Evolutionary conservation across 306 rosid genomes (phyloP).

Genomic region (Lathyrus tuberosus): DNA sequence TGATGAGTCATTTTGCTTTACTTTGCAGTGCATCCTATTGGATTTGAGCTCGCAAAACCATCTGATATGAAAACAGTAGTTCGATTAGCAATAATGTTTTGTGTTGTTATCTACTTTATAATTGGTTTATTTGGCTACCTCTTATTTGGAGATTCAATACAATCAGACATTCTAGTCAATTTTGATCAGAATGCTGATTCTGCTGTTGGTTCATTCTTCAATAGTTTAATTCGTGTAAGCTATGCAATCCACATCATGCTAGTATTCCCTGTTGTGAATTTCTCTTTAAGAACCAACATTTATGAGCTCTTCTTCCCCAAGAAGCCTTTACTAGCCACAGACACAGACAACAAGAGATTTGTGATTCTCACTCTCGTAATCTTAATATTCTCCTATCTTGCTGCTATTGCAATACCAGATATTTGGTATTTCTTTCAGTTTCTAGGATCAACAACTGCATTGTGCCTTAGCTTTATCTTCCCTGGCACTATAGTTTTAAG

Average conservation of each 20-base stretch:
- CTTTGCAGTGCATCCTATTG: conserved; percentile 88
- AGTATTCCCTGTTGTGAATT: conserved; percentile 84
- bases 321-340: conserved; percentile 55
- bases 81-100: conserved; percentile 68
- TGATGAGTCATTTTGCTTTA: conserved; percentile 24
- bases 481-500: conserved; percentile 82
- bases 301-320: conserved; percentile 77
- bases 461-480: conserved; percentile 85
- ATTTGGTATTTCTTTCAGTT: conserved; percentile 93
- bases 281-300: conserved; percentile 76
- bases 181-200: conserved; percentile 67
- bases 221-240: conserved; percentile 73
- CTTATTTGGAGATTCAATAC: conserved; percentile 80
- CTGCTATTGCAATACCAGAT: conserved; percentile 84
- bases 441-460: conserved; percentile 82
- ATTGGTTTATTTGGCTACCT: conserved; percentile 88
- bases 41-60: conserved; percentile 71
- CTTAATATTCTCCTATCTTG: conserved; percentile 64
- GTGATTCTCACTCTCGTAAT: conserved; percentile 57
- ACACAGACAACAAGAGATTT: conserved; percentile 74
- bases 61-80: conserved; percentile 75
- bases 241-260: conserved; percentile 86
- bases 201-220: conserved; percentile 61
- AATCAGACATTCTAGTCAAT: conserved; percentile 79
- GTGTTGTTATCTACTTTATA: conserved; percentile 66